phyloP scores from a whole-genome alignment of 2,329 filamentous ascomycete species.

The Calonectria montana region DNA sequence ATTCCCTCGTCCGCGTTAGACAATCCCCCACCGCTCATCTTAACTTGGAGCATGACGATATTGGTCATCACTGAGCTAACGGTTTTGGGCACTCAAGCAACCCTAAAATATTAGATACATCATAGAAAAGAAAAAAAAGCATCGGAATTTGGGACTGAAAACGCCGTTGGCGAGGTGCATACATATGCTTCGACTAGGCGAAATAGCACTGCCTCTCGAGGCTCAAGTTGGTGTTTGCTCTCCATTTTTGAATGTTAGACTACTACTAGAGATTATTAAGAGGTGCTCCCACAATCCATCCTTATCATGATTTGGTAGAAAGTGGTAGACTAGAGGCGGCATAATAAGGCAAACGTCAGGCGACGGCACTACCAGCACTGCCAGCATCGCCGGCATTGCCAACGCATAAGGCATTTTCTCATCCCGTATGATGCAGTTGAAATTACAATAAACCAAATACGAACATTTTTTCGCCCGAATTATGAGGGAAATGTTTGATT shows the following conservation, averaged over 20 bases:
- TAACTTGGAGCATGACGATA: neutral
- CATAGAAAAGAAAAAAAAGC: too few species aligned
- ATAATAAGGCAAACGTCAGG: neutral
- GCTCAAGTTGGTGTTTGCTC: neutral
- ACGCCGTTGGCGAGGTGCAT: neutral
- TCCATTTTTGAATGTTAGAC: neutral
- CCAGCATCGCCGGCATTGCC: neutral
- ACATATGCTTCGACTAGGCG: neutral
- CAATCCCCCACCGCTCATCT: neutral
- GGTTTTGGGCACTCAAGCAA: too few species aligned
- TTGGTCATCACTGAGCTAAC: neutral
- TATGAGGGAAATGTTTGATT: neutral
- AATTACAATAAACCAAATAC: neutral
- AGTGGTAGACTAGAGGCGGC: neutral
- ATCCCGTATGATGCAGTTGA: neutral
- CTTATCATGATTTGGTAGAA: neutral
- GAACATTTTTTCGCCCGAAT: neutral
- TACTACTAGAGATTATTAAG: neutral
- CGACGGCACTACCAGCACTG: neutral
- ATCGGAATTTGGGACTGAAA: too few species aligned
- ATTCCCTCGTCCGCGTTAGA: too few species aligned
- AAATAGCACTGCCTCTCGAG: neutral
- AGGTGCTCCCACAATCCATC: neutral
- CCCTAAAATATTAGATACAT: too few species aligned
- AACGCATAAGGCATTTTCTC: neutral